Percentiles rank a stretch among this genome's conserved stretches.
Conservation (phyloP, 345 rosid genomes). For the Pelargonium nanum region DNA sequence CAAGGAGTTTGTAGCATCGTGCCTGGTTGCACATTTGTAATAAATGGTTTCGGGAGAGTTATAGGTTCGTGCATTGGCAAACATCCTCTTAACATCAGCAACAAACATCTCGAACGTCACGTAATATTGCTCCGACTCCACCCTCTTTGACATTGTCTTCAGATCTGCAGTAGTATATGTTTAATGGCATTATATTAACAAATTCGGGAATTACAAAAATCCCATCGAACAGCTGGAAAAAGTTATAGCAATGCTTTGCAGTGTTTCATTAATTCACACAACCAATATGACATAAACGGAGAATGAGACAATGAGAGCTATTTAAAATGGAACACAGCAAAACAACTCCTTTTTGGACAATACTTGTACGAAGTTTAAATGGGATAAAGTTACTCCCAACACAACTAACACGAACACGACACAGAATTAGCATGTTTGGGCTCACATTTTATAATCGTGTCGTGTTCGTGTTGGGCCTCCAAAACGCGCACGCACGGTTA, state of each 20-base stretch:
- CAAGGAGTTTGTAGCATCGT: constrained; percentile 3
- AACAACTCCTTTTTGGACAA: too few species aligned
- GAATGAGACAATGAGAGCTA: too few species aligned
- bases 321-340: too few species aligned
- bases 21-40: constrained; percentile 81
- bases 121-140: constrained; percentile 90
- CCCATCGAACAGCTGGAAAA: not conserved
- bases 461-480: too few species aligned
- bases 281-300: too few species aligned
- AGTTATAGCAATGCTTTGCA: not conserved
- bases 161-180: constrained; percentile 45
- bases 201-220: not conserved
- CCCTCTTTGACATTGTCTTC: constrained; percentile 83
- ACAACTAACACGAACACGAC: too few species aligned
- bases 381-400: too few species aligned
- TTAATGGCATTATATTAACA: not conserved
- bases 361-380: too few species aligned
- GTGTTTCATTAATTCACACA: too few species aligned
- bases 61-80: constrained; percentile 75
- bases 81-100: constrained; percentile 93
- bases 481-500: too few species aligned
- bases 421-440: too few species aligned
- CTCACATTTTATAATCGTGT: too few species aligned
- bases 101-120: constrained; percentile 92
- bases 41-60: constrained; percentile 92